These are phyloP conservation scores for slime mould (Dictyostelium discoideum) DNA, from an alignment of 78 protist species.

Conservation along the genomic window DNA sequence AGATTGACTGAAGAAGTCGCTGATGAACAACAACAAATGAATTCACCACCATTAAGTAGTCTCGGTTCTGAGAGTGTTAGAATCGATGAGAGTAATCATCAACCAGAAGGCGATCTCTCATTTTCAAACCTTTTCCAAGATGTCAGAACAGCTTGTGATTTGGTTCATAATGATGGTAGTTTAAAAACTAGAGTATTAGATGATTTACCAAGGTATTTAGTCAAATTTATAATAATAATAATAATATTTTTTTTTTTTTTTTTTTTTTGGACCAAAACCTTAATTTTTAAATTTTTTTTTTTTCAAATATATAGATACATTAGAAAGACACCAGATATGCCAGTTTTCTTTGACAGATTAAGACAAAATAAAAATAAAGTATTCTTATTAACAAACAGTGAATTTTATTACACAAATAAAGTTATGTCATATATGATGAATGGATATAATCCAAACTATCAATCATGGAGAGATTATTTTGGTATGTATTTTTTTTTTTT, in stretches of 20 bases:
- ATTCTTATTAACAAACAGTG: constrained; percentile 76
- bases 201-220: constrained; percentile 70
- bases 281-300: no score
- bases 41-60: constrained; percentile 52
- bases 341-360: constrained; percentile 72
- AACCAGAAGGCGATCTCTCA: constrained; percentile 41
- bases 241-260: no score
- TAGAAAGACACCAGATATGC: constrained; percentile 63
- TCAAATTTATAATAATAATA: background rate
- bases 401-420: constrained; percentile 72
- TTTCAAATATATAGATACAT: constrained; percentile 44
- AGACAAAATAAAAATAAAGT: constrained; percentile 65
- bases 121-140: constrained; percentile 76
- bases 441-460: constrained; percentile 34
- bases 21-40: constrained; percentile 75
- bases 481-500: background rate
- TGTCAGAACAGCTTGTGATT: constrained; percentile 72
- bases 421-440: constrained; percentile 82
- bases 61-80: background rate
- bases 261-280: no score
- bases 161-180: constrained; percentile 76
- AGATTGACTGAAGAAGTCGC: constrained; percentile 69
- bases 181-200: constrained; percentile 72
- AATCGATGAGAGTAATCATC: background rate
- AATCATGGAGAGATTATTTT: constrained; percentile 80